Conservation (phyloP, 257 asterid species). For the Lycium ferocissimum region DNA sequence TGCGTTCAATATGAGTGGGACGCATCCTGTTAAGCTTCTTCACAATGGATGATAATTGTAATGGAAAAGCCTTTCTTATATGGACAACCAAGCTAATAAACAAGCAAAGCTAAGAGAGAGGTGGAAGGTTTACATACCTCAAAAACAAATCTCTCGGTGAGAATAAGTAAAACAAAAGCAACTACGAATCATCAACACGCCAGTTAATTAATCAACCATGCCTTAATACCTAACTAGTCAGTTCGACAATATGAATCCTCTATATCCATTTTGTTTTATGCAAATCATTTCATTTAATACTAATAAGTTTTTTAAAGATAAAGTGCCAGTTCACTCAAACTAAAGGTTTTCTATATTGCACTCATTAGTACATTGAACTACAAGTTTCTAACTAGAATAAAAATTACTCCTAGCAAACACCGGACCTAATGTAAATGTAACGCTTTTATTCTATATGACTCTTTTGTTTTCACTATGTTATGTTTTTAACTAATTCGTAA, state of each 20-base stretch:
- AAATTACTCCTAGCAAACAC: not conserved
- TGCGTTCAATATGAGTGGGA: not conserved
- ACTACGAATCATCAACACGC: not conserved
- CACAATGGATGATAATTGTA: not conserved
- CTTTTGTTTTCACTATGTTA: not conserved
- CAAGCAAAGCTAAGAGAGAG: not conserved
- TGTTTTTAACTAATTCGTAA: not conserved
- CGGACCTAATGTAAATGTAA: not conserved
- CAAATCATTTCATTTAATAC: too few relatives aligned
- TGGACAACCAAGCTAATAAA: not conserved
- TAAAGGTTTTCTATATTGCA: too few relatives aligned
- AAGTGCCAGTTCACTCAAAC: too few relatives aligned
- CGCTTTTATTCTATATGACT: not conserved
- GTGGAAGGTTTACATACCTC: not conserved
- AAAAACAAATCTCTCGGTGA: too few relatives aligned
- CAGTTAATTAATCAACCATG: not conserved
- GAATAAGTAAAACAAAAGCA: not conserved
- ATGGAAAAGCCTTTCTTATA: not conserved
- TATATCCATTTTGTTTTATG: too few relatives aligned
- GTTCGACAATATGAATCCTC: too few relatives aligned
- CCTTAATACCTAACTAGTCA: not conserved
- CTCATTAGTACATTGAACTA: too few relatives aligned
- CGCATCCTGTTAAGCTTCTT: not conserved
- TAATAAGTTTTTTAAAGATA: too few relatives aligned
- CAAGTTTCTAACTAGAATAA: not conserved